phyloP scores from a whole-genome alignment of 306 rosid species.

The Prinsepia uniflora region DNA sequence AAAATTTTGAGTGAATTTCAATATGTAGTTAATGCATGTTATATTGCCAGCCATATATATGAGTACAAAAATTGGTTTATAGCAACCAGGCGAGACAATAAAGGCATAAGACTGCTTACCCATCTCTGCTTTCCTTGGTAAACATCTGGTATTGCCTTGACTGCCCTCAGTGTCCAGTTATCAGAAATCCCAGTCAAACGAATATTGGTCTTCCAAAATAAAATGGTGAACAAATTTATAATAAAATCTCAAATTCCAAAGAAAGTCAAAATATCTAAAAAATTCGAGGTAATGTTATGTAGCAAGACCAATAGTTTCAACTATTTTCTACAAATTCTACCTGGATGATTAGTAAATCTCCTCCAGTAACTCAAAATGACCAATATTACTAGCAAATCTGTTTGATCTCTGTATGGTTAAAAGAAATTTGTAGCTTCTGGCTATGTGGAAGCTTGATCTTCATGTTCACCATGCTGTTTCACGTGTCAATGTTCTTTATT shows the following conservation, averaged over 20 bases:
- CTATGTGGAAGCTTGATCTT: constrained; percentile 1
- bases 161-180: no score
- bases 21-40: no score
- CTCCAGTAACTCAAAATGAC: not conserved
- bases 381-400: not conserved
- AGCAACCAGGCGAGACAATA: no score
- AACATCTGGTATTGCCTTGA: no score
- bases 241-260: not conserved
- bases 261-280: not conserved
- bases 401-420: not conserved
- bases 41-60: no score
- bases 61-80: no score
- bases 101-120: no score
- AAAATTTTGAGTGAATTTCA: no score
- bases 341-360: not conserved
- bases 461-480: not conserved
- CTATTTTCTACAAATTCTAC: not conserved
- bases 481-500: not conserved
- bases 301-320: not conserved
- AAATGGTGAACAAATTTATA: not conserved
- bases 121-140: no score
- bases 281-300: not conserved
- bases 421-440: not conserved
- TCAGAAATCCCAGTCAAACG: no score
- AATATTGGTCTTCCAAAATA: no score